Evolutionary conservation across 441 rosid species (phyloP).

Genomic region (Erysimum cheiri): DNA sequence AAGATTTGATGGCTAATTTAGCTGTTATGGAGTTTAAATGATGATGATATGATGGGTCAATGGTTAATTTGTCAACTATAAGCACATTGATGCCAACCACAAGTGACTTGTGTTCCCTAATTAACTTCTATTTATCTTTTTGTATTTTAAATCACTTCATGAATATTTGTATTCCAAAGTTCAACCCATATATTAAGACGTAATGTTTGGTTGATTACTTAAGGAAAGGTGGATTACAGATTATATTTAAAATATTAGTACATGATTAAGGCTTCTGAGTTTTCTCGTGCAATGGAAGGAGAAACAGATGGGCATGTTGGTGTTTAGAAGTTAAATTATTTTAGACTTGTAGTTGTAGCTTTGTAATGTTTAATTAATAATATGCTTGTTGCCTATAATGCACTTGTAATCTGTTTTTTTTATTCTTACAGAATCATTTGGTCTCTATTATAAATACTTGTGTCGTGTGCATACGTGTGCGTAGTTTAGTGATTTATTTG

Average conservation of each 20-base stretch:
- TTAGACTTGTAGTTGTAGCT: neutral
- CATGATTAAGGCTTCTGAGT: constrained; percentile 10
- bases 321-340: constrained; percentile 10
- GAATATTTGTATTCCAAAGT: neutral
- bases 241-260: neutral
- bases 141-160: neutral
- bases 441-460: constrained; percentile 8
- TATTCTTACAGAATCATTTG: neutral
- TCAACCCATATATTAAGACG: no score
- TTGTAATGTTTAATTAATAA: constrained; percentile 10
- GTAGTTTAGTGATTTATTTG: constrained; percentile 6
- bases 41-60: constrained; percentile 34
- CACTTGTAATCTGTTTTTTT: constrained; percentile 16
- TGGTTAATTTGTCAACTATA: constrained; percentile 38
- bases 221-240: neutral
- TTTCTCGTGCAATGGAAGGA: constrained; percentile 27
- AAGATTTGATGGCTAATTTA: constrained; percentile 16
- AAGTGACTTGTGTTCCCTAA: constrained; percentile 34
- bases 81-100: constrained; percentile 42
- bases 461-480: constrained; percentile 26
- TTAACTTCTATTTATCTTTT: constrained; percentile 19
- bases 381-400: constrained; percentile 8
- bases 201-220: neutral
- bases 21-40: constrained; percentile 18
- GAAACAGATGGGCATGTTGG: constrained; percentile 26